Percentiles rank a stretch among this genome's conserved stretches.
Evolutionary conservation across 441 rosid genomes (phyloP).

Genomic region (Populus hybrid): DNA sequence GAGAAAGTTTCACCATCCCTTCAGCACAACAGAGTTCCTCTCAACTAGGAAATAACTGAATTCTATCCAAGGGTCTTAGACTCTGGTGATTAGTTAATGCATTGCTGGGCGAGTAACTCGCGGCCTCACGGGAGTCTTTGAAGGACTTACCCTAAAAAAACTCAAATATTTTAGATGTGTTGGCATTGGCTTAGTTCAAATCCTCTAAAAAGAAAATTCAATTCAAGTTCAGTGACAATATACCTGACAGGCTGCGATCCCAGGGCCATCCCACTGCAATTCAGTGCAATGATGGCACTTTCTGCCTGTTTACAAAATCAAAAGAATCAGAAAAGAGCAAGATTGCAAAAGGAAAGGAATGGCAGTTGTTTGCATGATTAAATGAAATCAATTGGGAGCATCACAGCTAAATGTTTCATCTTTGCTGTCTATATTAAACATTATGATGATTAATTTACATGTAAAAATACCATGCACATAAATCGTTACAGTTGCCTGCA

Average conservation of each 20-base stretch:
- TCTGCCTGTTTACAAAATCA: conserved; percentile 58
- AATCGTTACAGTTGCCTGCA: background rate
- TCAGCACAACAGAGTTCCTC: conserved; percentile 32
- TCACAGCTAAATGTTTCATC: background rate
- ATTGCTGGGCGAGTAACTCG: conserved; percentile 43
- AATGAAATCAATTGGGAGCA: background rate
- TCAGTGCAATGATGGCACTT: conserved; percentile 84
- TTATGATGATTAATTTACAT: background rate
- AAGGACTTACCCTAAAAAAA: conserved; percentile 59
- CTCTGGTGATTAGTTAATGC: conserved; percentile 25
- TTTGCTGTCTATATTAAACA: background rate
- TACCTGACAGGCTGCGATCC: conserved; percentile 85
- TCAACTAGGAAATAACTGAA: conserved; percentile 30
- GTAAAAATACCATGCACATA: background rate
- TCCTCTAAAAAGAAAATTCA: background rate
- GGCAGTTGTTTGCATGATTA: background rate
- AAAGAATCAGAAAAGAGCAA: conserved; percentile 10
- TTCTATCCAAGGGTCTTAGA: conserved; percentile 27
- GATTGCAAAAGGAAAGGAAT: background rate
- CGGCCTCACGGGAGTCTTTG: conserved; percentile 75
- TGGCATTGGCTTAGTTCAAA: background rate
- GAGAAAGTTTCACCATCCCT: conserved; percentile 30
- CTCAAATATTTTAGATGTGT: background rate
- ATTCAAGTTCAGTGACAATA: background rate
- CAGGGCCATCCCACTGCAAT: conserved; percentile 80